A percentile compares a stretch with the other conserved stretches of the same genome.
Conservation (phyloP, 108 stramenopile species). For the Fragilariopsis cylindrus region DNA sequence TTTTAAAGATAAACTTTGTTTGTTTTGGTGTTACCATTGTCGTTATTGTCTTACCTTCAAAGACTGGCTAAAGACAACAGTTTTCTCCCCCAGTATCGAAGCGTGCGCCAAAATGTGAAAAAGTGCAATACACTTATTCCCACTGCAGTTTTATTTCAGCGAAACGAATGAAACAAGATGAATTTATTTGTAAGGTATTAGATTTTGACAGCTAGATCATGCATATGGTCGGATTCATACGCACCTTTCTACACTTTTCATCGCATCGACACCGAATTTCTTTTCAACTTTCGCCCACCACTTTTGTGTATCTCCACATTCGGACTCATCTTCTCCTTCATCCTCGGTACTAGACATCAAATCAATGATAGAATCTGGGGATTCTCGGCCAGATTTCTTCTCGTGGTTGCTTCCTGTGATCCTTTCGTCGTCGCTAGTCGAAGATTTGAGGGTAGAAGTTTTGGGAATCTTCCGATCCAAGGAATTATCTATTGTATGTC, state of each 20-base stretch:
- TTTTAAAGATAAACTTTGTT: not conserved
- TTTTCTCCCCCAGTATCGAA: slow-evolving; percentile 47
- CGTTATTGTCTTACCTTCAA: slow-evolving; percentile 29
- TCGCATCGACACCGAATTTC: slow-evolving; percentile 21
- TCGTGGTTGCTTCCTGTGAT: not conserved
- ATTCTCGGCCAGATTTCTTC: not conserved
- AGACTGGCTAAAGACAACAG: slow-evolving; percentile 71
- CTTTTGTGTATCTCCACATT: slow-evolving; percentile 8
- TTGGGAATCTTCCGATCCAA: not conserved
- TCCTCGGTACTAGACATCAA: slow-evolving; percentile 27
- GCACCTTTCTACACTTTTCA: slow-evolving; percentile 35
- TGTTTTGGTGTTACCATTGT: not conserved
- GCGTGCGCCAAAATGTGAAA: slow-evolving; percentile 66
- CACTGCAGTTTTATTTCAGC: slow-evolving; percentile 11
- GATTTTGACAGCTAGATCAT: not conserved
- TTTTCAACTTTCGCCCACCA: slow-evolving; percentile 57
- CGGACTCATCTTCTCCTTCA: slow-evolving; percentile 19
- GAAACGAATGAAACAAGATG: no score
- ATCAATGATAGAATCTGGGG: slow-evolving; percentile 15
- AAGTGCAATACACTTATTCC: slow-evolving; percentile 65
- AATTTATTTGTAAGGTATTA: no score
- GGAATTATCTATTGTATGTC: not conserved
- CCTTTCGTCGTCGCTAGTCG: not conserved
- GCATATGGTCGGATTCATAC: not conserved
- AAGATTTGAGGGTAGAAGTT: not conserved